These are phyloP conservation scores for Aspergillus hiratsukae DNA, from an alignment of 2,329 filamentous ascomycete genomes.

Conservation along the genomic window DNA sequence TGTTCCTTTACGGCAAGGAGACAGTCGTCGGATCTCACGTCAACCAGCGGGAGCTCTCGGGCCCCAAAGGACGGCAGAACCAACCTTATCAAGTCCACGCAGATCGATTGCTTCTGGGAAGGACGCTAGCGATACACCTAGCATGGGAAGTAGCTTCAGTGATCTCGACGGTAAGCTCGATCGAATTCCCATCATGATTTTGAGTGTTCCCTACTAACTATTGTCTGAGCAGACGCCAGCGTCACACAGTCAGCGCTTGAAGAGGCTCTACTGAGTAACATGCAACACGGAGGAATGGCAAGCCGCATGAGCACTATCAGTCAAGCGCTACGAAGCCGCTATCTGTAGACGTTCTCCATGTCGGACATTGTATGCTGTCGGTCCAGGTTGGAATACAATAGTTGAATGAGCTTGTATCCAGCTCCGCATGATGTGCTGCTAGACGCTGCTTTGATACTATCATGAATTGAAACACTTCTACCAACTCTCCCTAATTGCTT, in stretches of 20 bases:
- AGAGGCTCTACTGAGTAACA: constrained; percentile 60
- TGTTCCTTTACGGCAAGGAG: constrained; percentile 17
- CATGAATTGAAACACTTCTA: neutral
- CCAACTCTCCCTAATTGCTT: neutral
- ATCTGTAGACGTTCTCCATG: constrained; percentile 32
- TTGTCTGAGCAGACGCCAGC: constrained; percentile 48
- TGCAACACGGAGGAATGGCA: constrained; percentile 51
- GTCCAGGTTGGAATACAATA: neutral
- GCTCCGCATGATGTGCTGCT: neutral
- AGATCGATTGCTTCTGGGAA: constrained; percentile 31
- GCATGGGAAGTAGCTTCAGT: constrained; percentile 63
- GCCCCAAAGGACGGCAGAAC: constrained; percentile 47
- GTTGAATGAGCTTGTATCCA: neutral
- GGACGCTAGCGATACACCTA: constrained; percentile 53
- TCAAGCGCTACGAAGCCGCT: constrained; percentile 51
- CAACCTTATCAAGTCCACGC: constrained; percentile 47
- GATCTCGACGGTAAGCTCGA: constrained; percentile 55
- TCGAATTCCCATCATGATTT: neutral
- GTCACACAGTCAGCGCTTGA: constrained; percentile 62
- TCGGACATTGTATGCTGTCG: neutral
- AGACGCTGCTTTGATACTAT: neutral
- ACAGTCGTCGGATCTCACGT: constrained; percentile 13
- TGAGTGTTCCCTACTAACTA: constrained; percentile 2
- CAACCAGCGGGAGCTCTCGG: constrained; percentile 22
- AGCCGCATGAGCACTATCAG: constrained; percentile 50